Evolutionary conservation across 768 basidiomycete species (phyloP).

Genomic region (Epithele typhae): DNA sequence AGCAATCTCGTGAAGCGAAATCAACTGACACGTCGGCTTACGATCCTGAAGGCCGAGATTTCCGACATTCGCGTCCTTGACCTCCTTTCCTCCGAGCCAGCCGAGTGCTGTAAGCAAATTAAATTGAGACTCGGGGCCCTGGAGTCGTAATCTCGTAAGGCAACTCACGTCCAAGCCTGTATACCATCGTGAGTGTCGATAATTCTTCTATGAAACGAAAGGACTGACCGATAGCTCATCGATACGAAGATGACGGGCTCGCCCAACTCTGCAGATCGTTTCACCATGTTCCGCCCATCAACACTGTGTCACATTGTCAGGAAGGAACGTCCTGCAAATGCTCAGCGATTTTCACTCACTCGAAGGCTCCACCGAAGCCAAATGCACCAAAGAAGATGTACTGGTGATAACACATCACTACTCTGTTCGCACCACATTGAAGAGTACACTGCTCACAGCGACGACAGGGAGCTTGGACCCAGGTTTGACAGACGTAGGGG

Average conservation of each 20-base stretch:
- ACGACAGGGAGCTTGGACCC: not conserved
- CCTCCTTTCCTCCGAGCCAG: not conserved
- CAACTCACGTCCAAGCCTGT: not conserved
- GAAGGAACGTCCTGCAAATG: too few species aligned
- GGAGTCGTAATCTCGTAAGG: too few species aligned
- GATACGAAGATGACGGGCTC: not conserved
- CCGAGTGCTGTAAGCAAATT: not conserved
- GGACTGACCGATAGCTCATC: not conserved
- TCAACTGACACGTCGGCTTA: too few species aligned
- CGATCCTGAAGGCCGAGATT: not conserved
- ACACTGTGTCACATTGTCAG: not conserved
- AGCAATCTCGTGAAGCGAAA: too few species aligned
- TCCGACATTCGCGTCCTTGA: not conserved
- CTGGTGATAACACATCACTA: too few species aligned
- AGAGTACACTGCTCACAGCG: not conserved
- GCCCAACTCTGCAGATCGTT: not conserved
- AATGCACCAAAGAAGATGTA: not conserved
- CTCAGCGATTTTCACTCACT: too few species aligned
- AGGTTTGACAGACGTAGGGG: not conserved
- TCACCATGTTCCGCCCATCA: not conserved
- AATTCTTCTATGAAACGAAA: too few species aligned
- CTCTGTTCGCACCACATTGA: not conserved
- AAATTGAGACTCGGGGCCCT: too few species aligned
- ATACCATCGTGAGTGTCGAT: not conserved
- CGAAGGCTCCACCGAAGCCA: too few species aligned